Evolutionary conservation across 164 flowering plant species (phyloP).

Genomic region (Magnolia officinalis): DNA sequence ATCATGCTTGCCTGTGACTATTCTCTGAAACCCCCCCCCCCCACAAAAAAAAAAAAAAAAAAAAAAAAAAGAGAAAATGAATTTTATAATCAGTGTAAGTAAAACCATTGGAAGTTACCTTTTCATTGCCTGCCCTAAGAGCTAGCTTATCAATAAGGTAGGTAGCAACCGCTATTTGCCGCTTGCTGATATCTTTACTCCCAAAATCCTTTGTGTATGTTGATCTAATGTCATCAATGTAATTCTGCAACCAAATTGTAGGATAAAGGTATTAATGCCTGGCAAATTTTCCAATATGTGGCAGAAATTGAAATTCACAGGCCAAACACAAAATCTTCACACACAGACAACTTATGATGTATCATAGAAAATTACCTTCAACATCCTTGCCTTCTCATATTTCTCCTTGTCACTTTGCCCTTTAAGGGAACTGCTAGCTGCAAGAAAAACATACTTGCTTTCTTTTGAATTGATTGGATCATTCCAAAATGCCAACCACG

Average conservation of each 20-base stretch:
- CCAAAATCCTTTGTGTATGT: conserved; percentile 74
- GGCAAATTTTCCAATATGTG: not conserved
- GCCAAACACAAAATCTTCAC: not conserved
- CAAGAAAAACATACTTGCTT: conserved; percentile 93
- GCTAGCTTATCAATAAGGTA: conserved; percentile 98
- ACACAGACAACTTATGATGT: not conserved
- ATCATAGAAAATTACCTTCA: conserved; percentile 50
- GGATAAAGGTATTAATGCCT: not conserved
- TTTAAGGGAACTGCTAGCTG: conserved; percentile 95
- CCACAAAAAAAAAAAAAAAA: no score
- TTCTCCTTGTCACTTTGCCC: conserved; percentile 99
- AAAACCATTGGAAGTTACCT: conserved; percentile 45
- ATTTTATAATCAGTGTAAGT: not conserved
- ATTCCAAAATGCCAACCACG: conserved; percentile 99
- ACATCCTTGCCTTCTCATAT: conserved; percentile 91
- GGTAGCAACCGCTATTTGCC: conserved; percentile 95
- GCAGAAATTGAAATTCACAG: not conserved
- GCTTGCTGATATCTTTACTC: conserved; percentile 53
- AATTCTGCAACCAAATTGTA: conserved; percentile 45
- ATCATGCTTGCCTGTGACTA: no score
- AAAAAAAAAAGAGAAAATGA: no score
- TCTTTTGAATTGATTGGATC: conserved; percentile 94
- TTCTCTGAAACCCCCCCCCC: no score
- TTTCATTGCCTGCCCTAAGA: conserved; percentile 99
- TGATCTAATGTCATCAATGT: conserved; percentile 67